These are phyloP conservation scores for Fusarium dimerum DNA, from an alignment of 2,329 filamentous ascomycete species.

Conservation along the genomic window DNA sequence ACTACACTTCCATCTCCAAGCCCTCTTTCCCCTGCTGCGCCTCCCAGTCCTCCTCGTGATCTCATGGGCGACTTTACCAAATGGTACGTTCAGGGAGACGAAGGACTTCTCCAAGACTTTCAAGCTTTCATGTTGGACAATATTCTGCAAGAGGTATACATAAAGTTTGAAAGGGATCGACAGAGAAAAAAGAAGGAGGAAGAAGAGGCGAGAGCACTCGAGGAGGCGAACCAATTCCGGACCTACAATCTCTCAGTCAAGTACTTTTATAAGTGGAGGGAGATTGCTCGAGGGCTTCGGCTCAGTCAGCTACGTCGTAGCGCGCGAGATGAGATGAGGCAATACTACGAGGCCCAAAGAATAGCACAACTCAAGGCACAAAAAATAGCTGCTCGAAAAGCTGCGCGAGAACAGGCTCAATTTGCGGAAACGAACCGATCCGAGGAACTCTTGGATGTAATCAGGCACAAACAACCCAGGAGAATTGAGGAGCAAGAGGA, in stretches of 20 bases:
- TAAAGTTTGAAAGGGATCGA: slow-evolving; percentile 42
- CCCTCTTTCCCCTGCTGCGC: slow-evolving; percentile 6
- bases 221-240: slow-evolving; percentile 50
- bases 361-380: slow-evolving; percentile 34
- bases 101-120: slow-evolving; percentile 54
- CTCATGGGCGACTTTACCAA: slow-evolving; percentile 50
- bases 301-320: slow-evolving; percentile 52
- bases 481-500: slow-evolving; percentile 36
- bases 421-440: slow-evolving; percentile 33
- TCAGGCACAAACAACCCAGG: slow-evolving; percentile 34
- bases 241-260: slow-evolving; percentile 52
- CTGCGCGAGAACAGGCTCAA: slow-evolving; percentile 28
- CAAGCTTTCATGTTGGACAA: slow-evolving; percentile 46
- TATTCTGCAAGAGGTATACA: slow-evolving; percentile 44
- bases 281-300: slow-evolving; percentile 48
- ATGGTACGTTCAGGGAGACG: slow-evolving; percentile 58
- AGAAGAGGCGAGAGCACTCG: slow-evolving; percentile 49
- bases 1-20: slow-evolving; percentile 1
- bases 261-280: slow-evolving; percentile 59
- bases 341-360: slow-evolving; percentile 44
- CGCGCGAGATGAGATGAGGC: slow-evolving; percentile 52
- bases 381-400: slow-evolving; percentile 35
- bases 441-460: slow-evolving; percentile 36
- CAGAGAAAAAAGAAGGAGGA: slow-evolving; percentile 45
- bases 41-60: slow-evolving; percentile 36